Evolutionary conservation across 1,284 basidiomycete genomes (phyloP), one percentile per base, ranked within the genome.

Genomic region (Cryptococcus hybrid): DNA sequence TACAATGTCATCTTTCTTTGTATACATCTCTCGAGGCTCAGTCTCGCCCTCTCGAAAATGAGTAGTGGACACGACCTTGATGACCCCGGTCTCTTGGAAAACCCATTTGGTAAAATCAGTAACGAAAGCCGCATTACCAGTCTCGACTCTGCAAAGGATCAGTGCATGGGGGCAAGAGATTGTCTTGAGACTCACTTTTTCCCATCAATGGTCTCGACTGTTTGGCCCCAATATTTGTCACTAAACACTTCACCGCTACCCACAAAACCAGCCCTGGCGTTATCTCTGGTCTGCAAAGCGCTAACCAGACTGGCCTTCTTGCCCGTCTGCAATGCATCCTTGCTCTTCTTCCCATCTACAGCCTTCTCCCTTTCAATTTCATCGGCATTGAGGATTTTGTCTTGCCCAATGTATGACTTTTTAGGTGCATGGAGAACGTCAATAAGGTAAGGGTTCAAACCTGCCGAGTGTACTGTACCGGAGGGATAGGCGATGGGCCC

Each of bases 1-100:
- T 70, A 92, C 92, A 51, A 97, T 82, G 39, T 88, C 78, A 71
- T 97, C 92, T 68, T 94, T 94, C 71, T 85, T 90, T 24, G 90
- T 89, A 77, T 98, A 99, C 53, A 70, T 62, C 80, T 83, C 63
- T 85, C 84, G 13, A 74, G 79, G 74, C 54, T 69, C 79, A 0
- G 84, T 84, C 60, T 84, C 81, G 63, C 86, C 84, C 59, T 86
- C 78, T 59, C 84, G 82, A 73, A 88, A 85, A 75, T 98, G 94
- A 35, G 84, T 82, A 5, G 86, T 86, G 38, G 79, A 80, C 61
- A 91, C 86, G 58, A 97, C 86, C 34, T 90, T 86, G 50, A 96
- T 80, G 6, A 92, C 89, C 5, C 86, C 82, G 0, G 84, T 83
- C 77, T 96, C 89, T 69, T 94, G 90, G 85, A 98, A 96, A 1